These are phyloP conservation scores for Botrytis porri DNA, from an alignment of 2,329 filamentous ascomycete genomes.

Conservation along the genomic window DNA sequence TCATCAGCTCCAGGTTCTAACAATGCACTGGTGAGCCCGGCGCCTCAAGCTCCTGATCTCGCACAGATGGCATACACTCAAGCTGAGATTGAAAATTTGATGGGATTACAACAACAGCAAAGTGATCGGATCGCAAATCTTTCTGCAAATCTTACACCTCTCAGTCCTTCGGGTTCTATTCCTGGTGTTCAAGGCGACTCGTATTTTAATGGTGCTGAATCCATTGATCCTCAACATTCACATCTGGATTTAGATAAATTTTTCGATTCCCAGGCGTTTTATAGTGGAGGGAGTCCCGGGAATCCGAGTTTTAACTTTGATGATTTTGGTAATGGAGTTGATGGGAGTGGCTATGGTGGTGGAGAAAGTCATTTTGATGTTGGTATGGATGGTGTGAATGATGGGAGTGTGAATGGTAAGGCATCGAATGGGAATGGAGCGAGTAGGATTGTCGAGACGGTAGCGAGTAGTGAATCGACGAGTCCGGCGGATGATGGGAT, in stretches of 20 bases:
- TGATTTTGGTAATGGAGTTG: constrained; percentile 22
- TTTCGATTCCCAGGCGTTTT: constrained; percentile 45
- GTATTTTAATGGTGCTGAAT: constrained; percentile 36
- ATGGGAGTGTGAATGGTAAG: constrained; percentile 2
- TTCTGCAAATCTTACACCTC: constrained; percentile 69
- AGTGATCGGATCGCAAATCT: constrained; percentile 73
- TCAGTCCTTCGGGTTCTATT: constrained; percentile 76
- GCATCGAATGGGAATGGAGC: neutral
- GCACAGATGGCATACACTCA: constrained; percentile 66
- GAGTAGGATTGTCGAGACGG: constrained; percentile 26
- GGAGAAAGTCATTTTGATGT: constrained; percentile 34
- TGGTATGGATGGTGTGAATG: constrained; percentile 34
- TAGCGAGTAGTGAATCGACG: constrained; percentile 26
- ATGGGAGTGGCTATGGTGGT: constrained; percentile 11
- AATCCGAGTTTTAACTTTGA: constrained; percentile 27
- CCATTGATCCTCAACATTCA: constrained; percentile 38
- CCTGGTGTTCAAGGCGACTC: constrained; percentile 58
- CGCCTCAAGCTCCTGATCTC: constrained; percentile 47
- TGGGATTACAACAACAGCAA: constrained; percentile 76
- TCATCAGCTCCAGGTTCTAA: constrained; percentile 33
- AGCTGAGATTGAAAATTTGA: constrained; percentile 73
- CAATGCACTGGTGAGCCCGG: constrained; percentile 36
- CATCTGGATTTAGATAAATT: constrained; percentile 52
- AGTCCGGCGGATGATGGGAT: constrained; percentile 24
- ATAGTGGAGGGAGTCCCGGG: constrained; percentile 32